phyloP scores from a whole-genome alignment of 495 filamentous ascomycete species.

The Neurospora sp. region DNA sequence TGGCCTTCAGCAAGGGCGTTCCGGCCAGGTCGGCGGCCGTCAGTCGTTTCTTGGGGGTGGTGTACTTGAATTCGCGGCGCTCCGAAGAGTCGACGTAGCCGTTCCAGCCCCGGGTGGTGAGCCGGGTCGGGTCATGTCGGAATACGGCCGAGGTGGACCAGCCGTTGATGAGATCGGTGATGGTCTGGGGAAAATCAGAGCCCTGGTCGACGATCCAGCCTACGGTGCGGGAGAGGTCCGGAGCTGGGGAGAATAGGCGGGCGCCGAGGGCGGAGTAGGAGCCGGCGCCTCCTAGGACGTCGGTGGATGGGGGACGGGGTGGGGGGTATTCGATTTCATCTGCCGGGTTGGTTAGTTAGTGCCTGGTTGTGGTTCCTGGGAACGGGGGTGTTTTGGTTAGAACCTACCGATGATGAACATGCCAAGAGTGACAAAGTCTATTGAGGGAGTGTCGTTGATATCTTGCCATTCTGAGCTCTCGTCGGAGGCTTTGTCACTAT shows the following conservation, averaged over 20 bases:
- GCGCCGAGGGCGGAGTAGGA: slow-evolving; percentile 81
- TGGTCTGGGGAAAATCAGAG: slow-evolving; percentile 65
- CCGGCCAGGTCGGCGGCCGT: slow-evolving; percentile 31
- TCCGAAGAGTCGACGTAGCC: slow-evolving; percentile 51
- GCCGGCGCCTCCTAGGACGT: slow-evolving; percentile 79
- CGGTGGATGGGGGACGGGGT: slow-evolving; percentile 48
- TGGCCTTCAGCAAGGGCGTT: slow-evolving; percentile 52
- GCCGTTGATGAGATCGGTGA: slow-evolving; percentile 49
- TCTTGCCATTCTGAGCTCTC: background rate
- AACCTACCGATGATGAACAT: slow-evolving; percentile 89
- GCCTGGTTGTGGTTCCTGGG: background rate
- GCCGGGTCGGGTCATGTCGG: slow-evolving; percentile 51
- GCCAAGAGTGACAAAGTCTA: slow-evolving; percentile 80
- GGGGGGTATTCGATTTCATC: slow-evolving; percentile 82
- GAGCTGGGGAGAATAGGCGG: slow-evolving; percentile 65
- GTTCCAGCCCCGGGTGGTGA: slow-evolving; percentile 89
- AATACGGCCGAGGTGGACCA: slow-evolving; percentile 68
- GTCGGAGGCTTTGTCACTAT: background rate
- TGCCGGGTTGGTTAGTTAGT: slow-evolving; percentile 27
- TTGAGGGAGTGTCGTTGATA: slow-evolving; percentile 8
- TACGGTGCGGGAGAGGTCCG: slow-evolving; percentile 42
- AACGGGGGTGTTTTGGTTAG: background rate
- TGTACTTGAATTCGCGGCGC: slow-evolving; percentile 68
- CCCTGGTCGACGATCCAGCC: slow-evolving; percentile 91
- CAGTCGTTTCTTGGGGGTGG: slow-evolving; percentile 75